Evolutionary conservation across 108 stramenopile genomes (phyloP).

Genomic region (Conticribra weissflogii): DNA sequence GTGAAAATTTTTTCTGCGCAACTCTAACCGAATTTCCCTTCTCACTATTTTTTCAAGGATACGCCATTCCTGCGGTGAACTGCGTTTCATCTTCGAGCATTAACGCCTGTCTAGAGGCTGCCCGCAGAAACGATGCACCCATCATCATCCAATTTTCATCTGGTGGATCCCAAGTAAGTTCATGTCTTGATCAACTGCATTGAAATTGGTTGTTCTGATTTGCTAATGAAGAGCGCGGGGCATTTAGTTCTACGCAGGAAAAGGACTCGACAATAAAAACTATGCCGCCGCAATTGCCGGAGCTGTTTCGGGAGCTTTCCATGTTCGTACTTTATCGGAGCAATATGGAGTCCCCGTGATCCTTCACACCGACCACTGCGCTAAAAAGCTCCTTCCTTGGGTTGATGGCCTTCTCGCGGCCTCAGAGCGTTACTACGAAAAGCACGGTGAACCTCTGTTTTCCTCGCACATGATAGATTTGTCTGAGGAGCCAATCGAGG

Average conservation of each 20-base stretch:
- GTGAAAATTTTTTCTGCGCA: no score
- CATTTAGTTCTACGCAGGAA: constrained; percentile 87
- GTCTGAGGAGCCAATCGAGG: constrained; percentile 95
- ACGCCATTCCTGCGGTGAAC: constrained; percentile 96
- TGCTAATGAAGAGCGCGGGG: no score
- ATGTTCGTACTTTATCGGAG: constrained; percentile 93
- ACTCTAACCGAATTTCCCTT: no score
- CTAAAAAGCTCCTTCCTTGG: constrained; percentile 94
- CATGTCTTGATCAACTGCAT: no score
- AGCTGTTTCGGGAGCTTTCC: constrained; percentile 88
- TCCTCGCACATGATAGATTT: constrained; percentile 99
- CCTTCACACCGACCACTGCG: constrained; percentile 97
- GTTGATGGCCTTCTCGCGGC: constrained; percentile 93
- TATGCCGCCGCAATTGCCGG: constrained; percentile 92
- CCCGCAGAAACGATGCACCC: constrained; percentile 85
- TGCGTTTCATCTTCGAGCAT: constrained; percentile 88
- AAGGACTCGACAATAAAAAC: constrained; percentile 83
- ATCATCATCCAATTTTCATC: constrained; percentile 92
- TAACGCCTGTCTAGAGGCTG: constrained; percentile 93
- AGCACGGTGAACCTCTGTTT: constrained; percentile 91
- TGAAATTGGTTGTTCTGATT: no score
- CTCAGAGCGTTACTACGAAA: constrained; percentile 85
- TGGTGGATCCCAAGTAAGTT: constrained; percentile 77
- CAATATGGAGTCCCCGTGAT: constrained; percentile 95
- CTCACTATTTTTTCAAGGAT: constrained; percentile 39